Evolutionary conservation across 805 yeast genomes (phyloP), one percentile per base, ranked within the genome.

Genomic region (Groenewaldozyma salmanticensis): DNA sequence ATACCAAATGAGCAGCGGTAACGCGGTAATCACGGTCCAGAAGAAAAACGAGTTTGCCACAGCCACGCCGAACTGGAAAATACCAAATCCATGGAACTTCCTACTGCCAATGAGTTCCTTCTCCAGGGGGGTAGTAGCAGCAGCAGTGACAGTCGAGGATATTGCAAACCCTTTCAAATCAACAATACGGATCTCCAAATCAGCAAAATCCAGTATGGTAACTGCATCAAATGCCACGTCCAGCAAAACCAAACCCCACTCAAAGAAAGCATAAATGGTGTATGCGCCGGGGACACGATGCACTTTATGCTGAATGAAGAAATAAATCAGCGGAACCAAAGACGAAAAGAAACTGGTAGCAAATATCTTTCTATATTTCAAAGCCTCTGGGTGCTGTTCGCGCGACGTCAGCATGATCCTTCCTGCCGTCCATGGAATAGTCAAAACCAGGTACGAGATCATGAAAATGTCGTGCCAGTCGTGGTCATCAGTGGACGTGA

Each of bases 401-500:
- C 71, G 62, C 13, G 77, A 66, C 0, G 86, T 72, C 35, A 74
- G 57, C 35, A 61, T 53, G 18, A 80, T 75, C 27, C 81, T 74
- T 36, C 76, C 62, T 18, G 78, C 60, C 38, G 85, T 81, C 96
- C 96, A 92, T 1, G 98, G 98, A 31, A 90, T 67, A 1, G 97
- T 88, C 46, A 90, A 68, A 1, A 87, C 73, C 44, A 92, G 81
- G 62, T 92, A 92, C 21, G 81, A 59, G 46, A 92, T 86, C 98
- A 92, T 92, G 59, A 90, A 90, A 33, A 92, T 76, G 57, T 92
- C 97, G 59, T 92, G 98, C 66, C 81, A 78, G 61, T 90, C 95
- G 53, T 90, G 97, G 59, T 92, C 96, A 60, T 92, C 98, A 1
- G 96, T 86, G 4, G 95, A 83, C 1, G 98, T 92, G 48, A 92